These are phyloP conservation scores for Pilaira anomala DNA, from an alignment of 192 early-diverging fungal species.

Conservation along the genomic window DNA sequence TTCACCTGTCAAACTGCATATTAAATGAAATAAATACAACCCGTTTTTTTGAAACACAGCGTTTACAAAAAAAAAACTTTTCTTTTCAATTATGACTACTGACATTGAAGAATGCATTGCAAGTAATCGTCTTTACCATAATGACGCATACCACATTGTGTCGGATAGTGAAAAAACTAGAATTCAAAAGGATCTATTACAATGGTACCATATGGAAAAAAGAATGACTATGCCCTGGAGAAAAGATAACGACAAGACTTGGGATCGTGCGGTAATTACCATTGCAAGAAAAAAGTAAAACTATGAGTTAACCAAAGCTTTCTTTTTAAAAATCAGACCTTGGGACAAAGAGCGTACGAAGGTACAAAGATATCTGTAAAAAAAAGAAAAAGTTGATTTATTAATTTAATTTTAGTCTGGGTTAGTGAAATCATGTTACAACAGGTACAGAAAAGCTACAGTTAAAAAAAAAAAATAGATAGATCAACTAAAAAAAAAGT, in stretches of 20 bases:
- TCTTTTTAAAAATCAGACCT: conserved; percentile 2
- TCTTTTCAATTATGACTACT: not conserved
- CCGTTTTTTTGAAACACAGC: no score
- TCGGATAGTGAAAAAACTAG: conserved; percentile 7
- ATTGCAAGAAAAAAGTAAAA: not conserved
- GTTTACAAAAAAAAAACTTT: no score
- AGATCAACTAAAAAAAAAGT: not conserved
- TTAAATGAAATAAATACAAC: no score
- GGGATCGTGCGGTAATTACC: conserved; percentile 19
- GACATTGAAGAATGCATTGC: conserved; percentile 15
- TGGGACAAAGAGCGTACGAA: conserved; percentile 49
- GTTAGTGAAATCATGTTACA: conserved; percentile 85
- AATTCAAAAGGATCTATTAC: conserved; percentile 46
- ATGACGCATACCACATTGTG: conserved; percentile 38
- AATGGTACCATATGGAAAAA: conserved; percentile 61
- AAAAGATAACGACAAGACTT: conserved; percentile 28
- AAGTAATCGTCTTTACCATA: conserved; percentile 15
- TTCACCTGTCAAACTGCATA: no score
- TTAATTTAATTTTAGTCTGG: conserved; percentile 51
- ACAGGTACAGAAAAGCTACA: conserved; percentile 31
- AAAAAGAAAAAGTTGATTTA: not conserved
- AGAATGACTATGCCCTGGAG: conserved; percentile 65
- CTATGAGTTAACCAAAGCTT: not conserved
- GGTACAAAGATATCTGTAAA: conserved; percentile 15
- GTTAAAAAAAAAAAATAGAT: not conserved